A percentile compares a stretch with the other conserved stretches of the same genome.
Evolutionary conservation across 1,139 yeast species (phyloP).

Genomic region (Saccharomyces uvarum): DNA sequence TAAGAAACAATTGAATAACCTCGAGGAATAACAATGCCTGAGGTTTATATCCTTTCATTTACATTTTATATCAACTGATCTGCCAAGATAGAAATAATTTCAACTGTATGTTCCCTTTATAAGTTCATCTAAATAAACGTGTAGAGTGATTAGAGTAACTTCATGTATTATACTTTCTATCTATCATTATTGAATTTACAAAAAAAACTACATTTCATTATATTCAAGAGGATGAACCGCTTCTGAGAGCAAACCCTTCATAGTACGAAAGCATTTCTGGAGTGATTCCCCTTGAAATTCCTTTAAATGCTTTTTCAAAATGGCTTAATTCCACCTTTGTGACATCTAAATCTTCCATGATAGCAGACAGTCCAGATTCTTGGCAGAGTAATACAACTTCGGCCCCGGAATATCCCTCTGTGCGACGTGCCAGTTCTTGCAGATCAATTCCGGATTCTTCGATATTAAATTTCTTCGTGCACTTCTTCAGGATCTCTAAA

Average conservation of each 20-base stretch:
- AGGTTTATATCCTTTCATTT: neutral
- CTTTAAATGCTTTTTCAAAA: constrained; percentile 61
- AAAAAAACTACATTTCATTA: neutral
- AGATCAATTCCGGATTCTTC: constrained; percentile 41
- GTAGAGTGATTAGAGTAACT: neutral
- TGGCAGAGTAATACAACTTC: constrained; percentile 88
- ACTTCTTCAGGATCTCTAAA: constrained; percentile 62
- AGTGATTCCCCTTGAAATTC: constrained; percentile 72
- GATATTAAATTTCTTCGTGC: constrained; percentile 48
- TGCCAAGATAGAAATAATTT: neutral
- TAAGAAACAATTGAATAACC: neutral
- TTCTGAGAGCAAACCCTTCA: constrained; percentile 47
- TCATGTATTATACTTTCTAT: neutral
- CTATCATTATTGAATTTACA: neutral
- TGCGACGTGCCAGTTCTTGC: constrained; percentile 47
- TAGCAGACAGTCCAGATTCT: constrained; percentile 89
- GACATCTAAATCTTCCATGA: constrained; percentile 65
- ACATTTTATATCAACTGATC: neutral
- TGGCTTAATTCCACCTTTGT: constrained; percentile 50
- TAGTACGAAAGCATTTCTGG: constrained; percentile 75
- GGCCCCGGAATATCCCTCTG: constrained; percentile 95
- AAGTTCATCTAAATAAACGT: neutral
- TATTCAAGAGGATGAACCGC: constrained; percentile 18
- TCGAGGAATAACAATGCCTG: neutral
- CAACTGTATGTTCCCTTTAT: neutral